Evolutionary conservation across 805 yeast species (phyloP).

Genomic region (Candida krabiensis): DNA sequence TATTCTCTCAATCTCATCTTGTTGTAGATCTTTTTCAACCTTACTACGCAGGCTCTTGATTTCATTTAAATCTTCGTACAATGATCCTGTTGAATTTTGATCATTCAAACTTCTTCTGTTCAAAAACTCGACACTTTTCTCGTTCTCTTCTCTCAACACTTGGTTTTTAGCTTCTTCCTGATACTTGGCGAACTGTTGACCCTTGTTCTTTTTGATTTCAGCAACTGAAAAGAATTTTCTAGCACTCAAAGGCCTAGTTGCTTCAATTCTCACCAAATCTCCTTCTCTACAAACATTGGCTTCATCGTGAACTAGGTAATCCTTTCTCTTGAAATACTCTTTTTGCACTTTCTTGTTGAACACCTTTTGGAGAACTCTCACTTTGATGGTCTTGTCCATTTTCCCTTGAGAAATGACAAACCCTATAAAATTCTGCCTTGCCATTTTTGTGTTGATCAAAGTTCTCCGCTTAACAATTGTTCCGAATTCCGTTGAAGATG

Average conservation of each 20-base stretch:
- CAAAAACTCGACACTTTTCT: slow-evolving; percentile 54
- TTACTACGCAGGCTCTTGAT: slow-evolving; percentile 19
- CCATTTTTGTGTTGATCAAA: slow-evolving; percentile 46
- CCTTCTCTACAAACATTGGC: slow-evolving; percentile 91
- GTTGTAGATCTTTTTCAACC: slow-evolving; percentile 11
- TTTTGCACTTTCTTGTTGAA: slow-evolving; percentile 73
- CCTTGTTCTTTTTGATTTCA: slow-evolving; percentile 83
- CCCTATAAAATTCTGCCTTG: slow-evolving; percentile 88
- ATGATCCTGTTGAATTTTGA: slow-evolving; percentile 20
- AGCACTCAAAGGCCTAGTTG: slow-evolving; percentile 81
- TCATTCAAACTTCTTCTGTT: slow-evolving; percentile 41
- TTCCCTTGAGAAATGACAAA: slow-evolving; percentile 94
- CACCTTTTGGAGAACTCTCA: slow-evolving; percentile 75
- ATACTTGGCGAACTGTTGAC: slow-evolving; percentile 86
- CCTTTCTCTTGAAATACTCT: slow-evolving; percentile 75
- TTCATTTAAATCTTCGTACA: slow-evolving; percentile 31
- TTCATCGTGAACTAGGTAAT: slow-evolving; percentile 91
- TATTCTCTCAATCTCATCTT: slow-evolving; percentile 38
- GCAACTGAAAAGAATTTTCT: slow-evolving; percentile 88
- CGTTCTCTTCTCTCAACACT: slow-evolving; percentile 66
- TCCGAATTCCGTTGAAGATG: too few relatives aligned
- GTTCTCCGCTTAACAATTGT: too few relatives aligned
- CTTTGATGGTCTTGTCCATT: slow-evolving; percentile 94
- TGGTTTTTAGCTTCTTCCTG: slow-evolving; percentile 68
- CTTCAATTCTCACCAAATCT: slow-evolving; percentile 90